These are phyloP conservation scores for Phalaenopsis aphrodite DNA, from an alignment of 106 monocot genomes.

Conservation along the genomic window DNA sequence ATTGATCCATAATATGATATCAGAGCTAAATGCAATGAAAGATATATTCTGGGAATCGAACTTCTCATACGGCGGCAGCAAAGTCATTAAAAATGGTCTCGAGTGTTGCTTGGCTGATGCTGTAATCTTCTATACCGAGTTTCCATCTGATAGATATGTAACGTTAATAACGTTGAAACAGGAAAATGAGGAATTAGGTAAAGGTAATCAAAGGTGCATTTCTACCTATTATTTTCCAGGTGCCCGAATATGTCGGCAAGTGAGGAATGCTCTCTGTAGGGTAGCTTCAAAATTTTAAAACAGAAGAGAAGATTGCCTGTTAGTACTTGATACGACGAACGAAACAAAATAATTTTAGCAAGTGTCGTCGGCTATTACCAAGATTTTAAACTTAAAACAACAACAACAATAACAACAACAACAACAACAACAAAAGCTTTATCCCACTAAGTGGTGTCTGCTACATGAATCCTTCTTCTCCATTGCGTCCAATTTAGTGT, in stretches of 20 bases:
- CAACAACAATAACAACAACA: no score
- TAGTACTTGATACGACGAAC: no score
- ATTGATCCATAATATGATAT: no score
- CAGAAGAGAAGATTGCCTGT: background rate
- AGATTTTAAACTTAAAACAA: no score
- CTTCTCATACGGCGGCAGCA: conserved; percentile 24
- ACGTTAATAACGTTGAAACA: background rate
- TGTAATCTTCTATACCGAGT: conserved; percentile 75
- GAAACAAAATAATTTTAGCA: no score
- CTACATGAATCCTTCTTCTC: no score
- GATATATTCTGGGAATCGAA: no score
- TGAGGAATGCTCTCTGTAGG: conserved; percentile 67
- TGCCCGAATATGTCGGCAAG: conserved; percentile 91
- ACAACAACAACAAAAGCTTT: no score
- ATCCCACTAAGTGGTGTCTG: no score
- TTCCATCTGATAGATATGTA: conserved; percentile 30
- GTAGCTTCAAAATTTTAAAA: conserved; percentile 36
- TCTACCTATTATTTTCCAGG: conserved; percentile 68
- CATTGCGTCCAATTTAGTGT: no score
- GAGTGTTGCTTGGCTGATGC: conserved; percentile 85
- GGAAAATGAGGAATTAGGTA: background rate
- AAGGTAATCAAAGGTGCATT: background rate
- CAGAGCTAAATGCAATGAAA: no score
- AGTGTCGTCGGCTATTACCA: no score
- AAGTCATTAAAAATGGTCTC: conserved; percentile 94